phyloP scores from a whole-genome alignment of 345 rosid genomes.

The Salix udensis region DNA sequence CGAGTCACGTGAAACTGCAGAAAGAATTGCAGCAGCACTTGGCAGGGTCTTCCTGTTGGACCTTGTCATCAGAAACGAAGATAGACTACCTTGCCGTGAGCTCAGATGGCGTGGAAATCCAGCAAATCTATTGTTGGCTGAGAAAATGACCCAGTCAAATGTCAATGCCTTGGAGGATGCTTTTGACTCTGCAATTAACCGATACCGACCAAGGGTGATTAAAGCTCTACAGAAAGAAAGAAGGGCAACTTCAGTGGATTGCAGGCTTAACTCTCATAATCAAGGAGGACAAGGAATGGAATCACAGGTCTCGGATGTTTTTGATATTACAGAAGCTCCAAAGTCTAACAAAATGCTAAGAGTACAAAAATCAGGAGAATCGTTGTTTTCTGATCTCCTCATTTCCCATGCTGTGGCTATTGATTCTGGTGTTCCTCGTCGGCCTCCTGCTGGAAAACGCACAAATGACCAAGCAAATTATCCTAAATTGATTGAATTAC shows the following conservation, averaged over 20 bases:
- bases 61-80: constrained; percentile 94
- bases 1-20: constrained; percentile 62
- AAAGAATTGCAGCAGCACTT: constrained; percentile 76
- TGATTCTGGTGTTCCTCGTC: constrained; percentile 94
- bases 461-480: constrained; percentile 82
- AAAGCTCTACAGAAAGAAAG: constrained; percentile 80
- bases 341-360: constrained; percentile 42
- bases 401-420: constrained; percentile 67
- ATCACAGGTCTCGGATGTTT: constrained; percentile 61
- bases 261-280: constrained; percentile 47
- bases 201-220: constrained; percentile 66
- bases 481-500: constrained; percentile 91
- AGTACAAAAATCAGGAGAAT: constrained; percentile 52
- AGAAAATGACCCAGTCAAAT: constrained; percentile 44
- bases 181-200: constrained; percentile 71
- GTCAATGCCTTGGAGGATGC: constrained; percentile 60
- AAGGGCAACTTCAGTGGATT: constrained; percentile 77
- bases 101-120: constrained; percentile 99
- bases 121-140: constrained; percentile 80
- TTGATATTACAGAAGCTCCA: constrained; percentile 65
- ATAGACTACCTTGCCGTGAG: constrained; percentile 88
- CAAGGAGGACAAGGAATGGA: constrained; percentile 31
- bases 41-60: constrained; percentile 90
- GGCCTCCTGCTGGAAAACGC: constrained; percentile 98
- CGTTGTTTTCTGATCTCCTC: constrained; percentile 33